Evolutionary conservation across 345 rosid species (phyloP).

Genomic region (Erodium maritimum): DNA sequence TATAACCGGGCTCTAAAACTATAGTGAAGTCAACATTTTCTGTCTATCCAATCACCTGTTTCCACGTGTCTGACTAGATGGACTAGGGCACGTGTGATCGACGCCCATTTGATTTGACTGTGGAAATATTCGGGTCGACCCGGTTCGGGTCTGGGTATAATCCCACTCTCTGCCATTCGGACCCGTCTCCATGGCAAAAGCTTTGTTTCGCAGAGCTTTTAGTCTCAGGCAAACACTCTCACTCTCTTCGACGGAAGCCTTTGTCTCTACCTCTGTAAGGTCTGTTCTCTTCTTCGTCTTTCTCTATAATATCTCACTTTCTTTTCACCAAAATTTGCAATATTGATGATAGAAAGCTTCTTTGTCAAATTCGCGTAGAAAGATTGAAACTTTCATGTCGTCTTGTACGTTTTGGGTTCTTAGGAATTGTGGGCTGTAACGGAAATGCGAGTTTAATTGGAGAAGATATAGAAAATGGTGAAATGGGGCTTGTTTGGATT

Average conservation of each 20-base stretch:
- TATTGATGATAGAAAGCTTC: neutral
- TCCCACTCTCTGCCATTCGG: neutral
- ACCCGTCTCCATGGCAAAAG: too few relatives aligned
- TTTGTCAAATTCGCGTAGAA: neutral
- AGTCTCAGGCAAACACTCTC: neutral
- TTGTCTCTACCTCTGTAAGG: neutral
- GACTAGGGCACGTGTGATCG: constrained; percentile 8
- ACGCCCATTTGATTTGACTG: neutral
- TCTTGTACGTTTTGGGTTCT: neutral
- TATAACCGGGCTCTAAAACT: neutral
- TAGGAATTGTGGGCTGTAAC: neutral
- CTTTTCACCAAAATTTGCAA: neutral
- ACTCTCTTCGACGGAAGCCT: neutral
- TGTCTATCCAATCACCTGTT: neutral
- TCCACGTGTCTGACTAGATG: constrained; percentile 11
- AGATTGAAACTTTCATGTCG: too few relatives aligned
- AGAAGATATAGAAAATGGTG: neutral
- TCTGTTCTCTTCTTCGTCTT: neutral
- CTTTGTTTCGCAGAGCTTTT: too few relatives aligned
- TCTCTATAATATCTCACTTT: neutral
- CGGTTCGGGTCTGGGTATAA: neutral
- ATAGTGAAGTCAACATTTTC: constrained; percentile 15
- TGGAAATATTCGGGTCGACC: neutral
- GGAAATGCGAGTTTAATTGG: neutral
- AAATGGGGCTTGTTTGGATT: neutral